Percentiles rank a stretch among this genome's conserved stretches.
These are phyloP conservation scores for Chaetomium globosum DNA, from an alignment of 2,329 filamentous ascomycete species.

Conservation along the genomic window DNA sequence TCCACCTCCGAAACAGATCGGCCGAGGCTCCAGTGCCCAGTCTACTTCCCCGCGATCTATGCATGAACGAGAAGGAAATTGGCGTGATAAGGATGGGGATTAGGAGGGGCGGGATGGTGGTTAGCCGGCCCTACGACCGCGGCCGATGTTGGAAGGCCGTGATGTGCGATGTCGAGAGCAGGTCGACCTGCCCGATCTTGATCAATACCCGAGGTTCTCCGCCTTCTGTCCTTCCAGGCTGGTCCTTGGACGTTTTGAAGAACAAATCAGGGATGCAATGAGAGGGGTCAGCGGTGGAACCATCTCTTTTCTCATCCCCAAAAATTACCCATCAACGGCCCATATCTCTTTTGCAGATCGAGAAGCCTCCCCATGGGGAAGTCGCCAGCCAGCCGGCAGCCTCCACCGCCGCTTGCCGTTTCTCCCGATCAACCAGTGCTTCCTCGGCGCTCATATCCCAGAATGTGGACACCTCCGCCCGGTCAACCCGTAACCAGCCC, in stretches of 20 bases:
- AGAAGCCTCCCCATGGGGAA: constrained; percentile 55
- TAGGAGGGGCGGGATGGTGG: neutral
- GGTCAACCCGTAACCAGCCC: constrained; percentile 58
- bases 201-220: constrained; percentile 9
- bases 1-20: constrained; percentile 16
- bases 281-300: constrained; percentile 9
- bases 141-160: neutral
- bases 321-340: constrained; percentile 2
- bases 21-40: neutral
- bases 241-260: neutral
- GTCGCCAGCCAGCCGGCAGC: constrained; percentile 51
- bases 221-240: constrained; percentile 1
- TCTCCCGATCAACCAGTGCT: constrained; percentile 47
- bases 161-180: neutral
- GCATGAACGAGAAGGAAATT: constrained; percentile 2
- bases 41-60: constrained; percentile 5
- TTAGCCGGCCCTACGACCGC: neutral
- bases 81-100: neutral
- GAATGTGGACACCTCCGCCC: constrained; percentile 43
- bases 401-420: constrained; percentile 47
- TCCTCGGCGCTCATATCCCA: constrained; percentile 47
- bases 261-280: neutral
- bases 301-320: neutral
- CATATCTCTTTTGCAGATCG: constrained; percentile 40
- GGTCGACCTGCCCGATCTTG: constrained; percentile 2